Base-by-base conservation (phyloP, 2,329 filamentous ascomycete genomes). In the Basipetospora chlamydospora region DNA sequence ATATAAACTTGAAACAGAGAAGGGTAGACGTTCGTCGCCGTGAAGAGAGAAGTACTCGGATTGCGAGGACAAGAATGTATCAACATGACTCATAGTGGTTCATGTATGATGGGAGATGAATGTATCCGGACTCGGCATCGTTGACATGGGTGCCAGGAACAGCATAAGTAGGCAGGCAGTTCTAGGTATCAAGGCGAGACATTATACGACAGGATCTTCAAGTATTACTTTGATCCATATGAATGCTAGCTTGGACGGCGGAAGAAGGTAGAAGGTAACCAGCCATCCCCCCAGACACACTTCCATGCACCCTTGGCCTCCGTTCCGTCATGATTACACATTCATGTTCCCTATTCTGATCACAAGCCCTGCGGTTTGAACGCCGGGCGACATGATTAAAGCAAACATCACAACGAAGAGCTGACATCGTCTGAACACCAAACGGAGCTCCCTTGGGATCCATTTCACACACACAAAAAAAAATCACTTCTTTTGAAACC, bases 341-440 rank as follows among this genome's bases (percentile, higher is more conserved):
- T 22, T 7, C 26, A 31, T 32, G 28, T 38, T 38, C 20, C 28
- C 35, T 26, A 38, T 20, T 30, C 8, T 26, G 35, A 32, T 32
- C 28, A 16, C 10, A 26, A 16, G 10, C 28, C n/a, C 25, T 22
- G 12, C 15, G 18, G 10, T 13, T 13, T 11, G 18, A 30, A 17
- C 17, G 18, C 29, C 18, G 26, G 11, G 11, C 18, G 13, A 21
- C 4, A 15, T 32, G 35, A 38, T 32, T 32, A 38, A 23, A 29
- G 22, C 35, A 32, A 20, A 17, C 12, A 16, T 23, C 11, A 6
- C 10, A n/a, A 33, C 35, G 35, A 38, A 38, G 35, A 38, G 28
- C 35, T 32, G 35, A 32, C 35, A 38, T 38, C 28, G 35, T 33
- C 28, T 38, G 35, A 37, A 29, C 18, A 32, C n/a, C 26, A 20